Conservation (phyloP, 129 eudicot species). For the Flaveria linearis region DNA sequence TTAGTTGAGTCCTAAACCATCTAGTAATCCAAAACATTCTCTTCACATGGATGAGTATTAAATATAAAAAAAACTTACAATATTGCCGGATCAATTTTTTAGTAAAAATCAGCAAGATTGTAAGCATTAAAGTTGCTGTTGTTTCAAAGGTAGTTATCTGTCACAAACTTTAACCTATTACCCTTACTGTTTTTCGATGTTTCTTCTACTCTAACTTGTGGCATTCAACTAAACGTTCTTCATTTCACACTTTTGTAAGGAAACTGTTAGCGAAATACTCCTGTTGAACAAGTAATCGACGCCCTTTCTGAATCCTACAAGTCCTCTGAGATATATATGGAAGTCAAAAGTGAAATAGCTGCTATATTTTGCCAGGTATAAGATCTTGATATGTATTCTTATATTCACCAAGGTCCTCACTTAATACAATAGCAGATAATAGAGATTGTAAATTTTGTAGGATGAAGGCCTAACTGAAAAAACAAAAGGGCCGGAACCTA, state of each 20-base stretch:
- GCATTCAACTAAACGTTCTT: background rate
- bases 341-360: slow-evolving; percentile 38
- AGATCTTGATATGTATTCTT: background rate
- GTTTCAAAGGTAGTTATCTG: no score
- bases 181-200: background rate
- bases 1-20: no score
- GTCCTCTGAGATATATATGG: slow-evolving; percentile 41
- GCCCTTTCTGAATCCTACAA: slow-evolving; percentile 49
- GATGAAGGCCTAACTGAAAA: slow-evolving; percentile 32
- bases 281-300: slow-evolving; percentile 48
- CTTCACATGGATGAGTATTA: no score
- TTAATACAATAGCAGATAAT: background rate
- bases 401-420: background rate
- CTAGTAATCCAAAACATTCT: no score
- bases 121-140: no score
- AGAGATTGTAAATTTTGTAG: slow-evolving; percentile 27
- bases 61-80: no score
- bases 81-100: no score
- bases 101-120: no score
- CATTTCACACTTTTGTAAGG: slow-evolving; percentile 35
- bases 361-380: slow-evolving; percentile 46
- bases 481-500: slow-evolving; percentile 41
- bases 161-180: background rate
- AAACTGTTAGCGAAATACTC: slow-evolving; percentile 33
- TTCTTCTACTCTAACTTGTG: background rate